These are phyloP conservation scores for Rubia tinctorum DNA, from an alignment of 305 asterid genomes.

Conservation along the genomic window DNA sequence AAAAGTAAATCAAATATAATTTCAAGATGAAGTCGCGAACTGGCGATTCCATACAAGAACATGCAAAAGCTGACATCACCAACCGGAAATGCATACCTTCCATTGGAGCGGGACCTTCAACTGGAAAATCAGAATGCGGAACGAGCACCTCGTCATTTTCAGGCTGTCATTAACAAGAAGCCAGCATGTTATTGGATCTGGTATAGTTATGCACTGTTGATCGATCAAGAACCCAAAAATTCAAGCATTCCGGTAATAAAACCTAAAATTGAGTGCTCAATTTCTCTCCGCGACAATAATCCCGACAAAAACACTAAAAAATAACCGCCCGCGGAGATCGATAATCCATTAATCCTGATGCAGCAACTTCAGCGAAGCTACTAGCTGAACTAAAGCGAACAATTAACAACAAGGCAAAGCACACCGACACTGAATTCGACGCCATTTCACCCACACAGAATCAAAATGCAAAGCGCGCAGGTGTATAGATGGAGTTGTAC, in stretches of 20 bases:
- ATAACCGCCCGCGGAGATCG: constrained; percentile 8
- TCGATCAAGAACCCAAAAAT: constrained; percentile 17
- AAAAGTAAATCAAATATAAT: neutral
- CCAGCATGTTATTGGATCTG: constrained; percentile 23
- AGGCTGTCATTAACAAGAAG: constrained; percentile 21
- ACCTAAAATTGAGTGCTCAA: constrained; percentile 6
- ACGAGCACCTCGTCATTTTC: constrained; percentile 42
- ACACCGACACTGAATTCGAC: neutral
- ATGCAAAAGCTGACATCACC: neutral
- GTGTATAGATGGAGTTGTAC: neutral
- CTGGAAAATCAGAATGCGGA: constrained; percentile 32
- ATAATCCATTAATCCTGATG: constrained; percentile 1
- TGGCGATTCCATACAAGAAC: neutral
- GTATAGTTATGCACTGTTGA: constrained; percentile 14
- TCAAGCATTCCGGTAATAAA: constrained; percentile 14
- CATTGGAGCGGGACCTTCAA: constrained; percentile 39
- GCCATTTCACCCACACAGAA: neutral
- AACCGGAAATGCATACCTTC: constrained; percentile 26
- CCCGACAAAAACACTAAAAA: neutral
- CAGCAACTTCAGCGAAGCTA: constrained; percentile 7
- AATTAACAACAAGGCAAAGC: neutral
- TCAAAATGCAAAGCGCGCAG: neutral
- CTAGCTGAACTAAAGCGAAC: neutral
- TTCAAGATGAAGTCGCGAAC: neutral
- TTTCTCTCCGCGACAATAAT: neutral